Evolutionary conservation across 1,284 basidiomycete genomes (phyloP).

Genomic region (Exobasidium rhododendri): DNA sequence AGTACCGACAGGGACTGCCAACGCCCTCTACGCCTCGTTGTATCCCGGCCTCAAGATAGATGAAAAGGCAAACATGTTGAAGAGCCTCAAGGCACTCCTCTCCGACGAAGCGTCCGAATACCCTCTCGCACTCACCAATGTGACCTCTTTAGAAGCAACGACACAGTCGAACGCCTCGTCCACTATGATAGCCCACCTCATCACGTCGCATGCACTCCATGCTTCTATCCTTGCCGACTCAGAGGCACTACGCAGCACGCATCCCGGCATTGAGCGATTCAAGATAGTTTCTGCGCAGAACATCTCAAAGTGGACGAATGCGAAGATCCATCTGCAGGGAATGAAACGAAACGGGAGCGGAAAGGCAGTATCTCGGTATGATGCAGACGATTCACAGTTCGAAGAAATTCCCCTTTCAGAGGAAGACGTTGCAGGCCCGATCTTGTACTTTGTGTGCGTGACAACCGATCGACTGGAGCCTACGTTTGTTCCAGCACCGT

Average conservation of each 20-base stretch:
- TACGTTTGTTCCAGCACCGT: slow-evolving; percentile 70
- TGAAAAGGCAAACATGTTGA: slow-evolving; percentile 20
- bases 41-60: slow-evolving; percentile 56
- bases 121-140: slow-evolving; percentile 13
- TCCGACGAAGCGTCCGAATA: background rate
- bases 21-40: slow-evolving; percentile 71
- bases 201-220: slow-evolving; percentile 68
- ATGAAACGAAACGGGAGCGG: slow-evolving; percentile 50
- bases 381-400: slow-evolving; percentile 61
- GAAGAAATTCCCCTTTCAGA: slow-evolving; percentile 2
- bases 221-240: slow-evolving; percentile 70
- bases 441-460: slow-evolving; percentile 75
- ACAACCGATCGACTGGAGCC: slow-evolving; percentile 81
- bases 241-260: slow-evolving; percentile 64
- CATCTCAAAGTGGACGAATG: slow-evolving; percentile 68
- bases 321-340: slow-evolving; percentile 61
- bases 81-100: background rate
- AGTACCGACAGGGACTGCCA: slow-evolving; percentile 82
- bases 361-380: slow-evolving; percentile 62
- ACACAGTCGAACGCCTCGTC: background rate
- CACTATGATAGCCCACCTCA: slow-evolving; percentile 55
- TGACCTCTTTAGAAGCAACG: slow-evolving; percentile 6
- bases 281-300: slow-evolving; percentile 78
- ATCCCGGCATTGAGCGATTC: slow-evolving; percentile 79
- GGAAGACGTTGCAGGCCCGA: slow-evolving; percentile 64